Percentiles rank a stretch among this genome's conserved stretches.
phyloP scores from a whole-genome alignment of 2,329 filamentous ascomycete genomes.

The Lasiodiplodia sp. region DNA sequence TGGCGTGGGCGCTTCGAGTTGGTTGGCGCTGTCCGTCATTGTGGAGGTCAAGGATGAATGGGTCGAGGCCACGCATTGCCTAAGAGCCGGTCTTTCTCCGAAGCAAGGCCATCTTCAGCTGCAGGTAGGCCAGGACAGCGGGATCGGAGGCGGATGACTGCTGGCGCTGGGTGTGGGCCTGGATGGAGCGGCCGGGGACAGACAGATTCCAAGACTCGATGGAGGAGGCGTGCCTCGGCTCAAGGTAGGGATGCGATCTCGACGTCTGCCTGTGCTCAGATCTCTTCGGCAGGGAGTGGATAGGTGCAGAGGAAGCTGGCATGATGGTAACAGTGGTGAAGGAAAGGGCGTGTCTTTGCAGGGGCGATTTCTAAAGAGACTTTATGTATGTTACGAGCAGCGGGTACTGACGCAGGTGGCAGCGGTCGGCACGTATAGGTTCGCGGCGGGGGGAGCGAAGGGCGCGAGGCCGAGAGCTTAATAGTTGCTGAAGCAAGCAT shows the following conservation, averaged over 20 bases:
- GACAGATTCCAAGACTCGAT: constrained; percentile 32
- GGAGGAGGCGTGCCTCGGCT: constrained; percentile 24
- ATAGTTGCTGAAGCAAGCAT: not conserved
- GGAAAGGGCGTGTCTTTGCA: not conserved
- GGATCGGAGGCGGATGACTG: constrained; percentile 22
- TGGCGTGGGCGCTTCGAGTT: constrained; percentile 9
- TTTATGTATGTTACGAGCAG: not conserved
- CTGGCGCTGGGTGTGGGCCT: constrained; percentile 25
- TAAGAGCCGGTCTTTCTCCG: constrained; percentile 21
- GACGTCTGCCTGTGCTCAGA: not conserved
- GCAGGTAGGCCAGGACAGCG: constrained; percentile 29
- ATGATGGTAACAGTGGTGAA: constrained; percentile 66
- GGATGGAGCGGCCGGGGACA: constrained; percentile 30
- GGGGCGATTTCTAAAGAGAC: constrained; percentile 2
- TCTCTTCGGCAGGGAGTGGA: constrained; percentile 52
- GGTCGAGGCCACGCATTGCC: not conserved
- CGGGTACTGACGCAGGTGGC: not conserved
- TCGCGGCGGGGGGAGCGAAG: not conserved
- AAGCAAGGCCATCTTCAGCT: constrained; percentile 31
- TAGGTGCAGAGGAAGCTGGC: constrained; percentile 74
- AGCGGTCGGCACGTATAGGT: constrained; percentile 1
- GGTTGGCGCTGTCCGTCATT: not conserved
- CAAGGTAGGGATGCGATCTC: constrained; percentile 24
- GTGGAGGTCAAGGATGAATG: not conserved
- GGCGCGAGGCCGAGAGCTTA: not conserved